Percentiles rank a stretch among this genome's conserved stretches.
phyloP scores from a whole-genome alignment of 345 rosid genomes.

The Iberis pinnata region DNA sequence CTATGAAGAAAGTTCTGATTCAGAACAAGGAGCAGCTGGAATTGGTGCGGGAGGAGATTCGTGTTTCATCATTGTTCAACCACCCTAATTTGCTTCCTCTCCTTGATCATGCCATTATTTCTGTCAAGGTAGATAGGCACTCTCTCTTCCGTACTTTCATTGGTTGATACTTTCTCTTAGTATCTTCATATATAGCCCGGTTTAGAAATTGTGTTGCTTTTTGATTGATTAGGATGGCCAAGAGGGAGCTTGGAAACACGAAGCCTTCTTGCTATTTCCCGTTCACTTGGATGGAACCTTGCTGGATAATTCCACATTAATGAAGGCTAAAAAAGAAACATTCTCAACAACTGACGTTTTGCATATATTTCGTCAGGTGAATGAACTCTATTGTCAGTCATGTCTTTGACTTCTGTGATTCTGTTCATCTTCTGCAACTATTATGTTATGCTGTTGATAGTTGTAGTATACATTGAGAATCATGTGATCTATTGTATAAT shows the following conservation, averaged over 20 bases:
- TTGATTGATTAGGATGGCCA: conserved; percentile 49
- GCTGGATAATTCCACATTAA: conserved; percentile 65
- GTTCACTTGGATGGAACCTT: conserved; percentile 96
- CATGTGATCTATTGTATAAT: not conserved
- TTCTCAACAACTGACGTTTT: conserved; percentile 81
- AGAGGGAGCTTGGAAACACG: conserved; percentile 80
- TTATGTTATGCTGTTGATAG: not conserved
- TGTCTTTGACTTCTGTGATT: not conserved
- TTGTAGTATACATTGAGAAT: not conserved
- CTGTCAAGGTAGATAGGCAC: conserved; percentile 55
- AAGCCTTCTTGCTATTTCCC: conserved; percentile 93
- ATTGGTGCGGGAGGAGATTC: conserved; percentile 89
- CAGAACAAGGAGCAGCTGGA: conserved; percentile 83
- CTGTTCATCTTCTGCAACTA: conserved; percentile 1
- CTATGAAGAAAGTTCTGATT: conserved; percentile 94
- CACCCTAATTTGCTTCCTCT: conserved; percentile 91
- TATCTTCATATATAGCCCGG: not conserved
- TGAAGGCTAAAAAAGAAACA: conserved; percentile 82
- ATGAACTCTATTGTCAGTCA: not conserved
- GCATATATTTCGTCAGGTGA: conserved; percentile 86
- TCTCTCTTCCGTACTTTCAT: not conserved
- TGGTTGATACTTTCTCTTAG: conserved; percentile 3
- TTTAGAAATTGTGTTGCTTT: conserved; percentile 19
- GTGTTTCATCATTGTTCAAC: conserved; percentile 76
- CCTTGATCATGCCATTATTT: conserved; percentile 87